phyloP scores from a whole-genome alignment of 768 basidiomycete species.

The Mrakia blollopis region DNA sequence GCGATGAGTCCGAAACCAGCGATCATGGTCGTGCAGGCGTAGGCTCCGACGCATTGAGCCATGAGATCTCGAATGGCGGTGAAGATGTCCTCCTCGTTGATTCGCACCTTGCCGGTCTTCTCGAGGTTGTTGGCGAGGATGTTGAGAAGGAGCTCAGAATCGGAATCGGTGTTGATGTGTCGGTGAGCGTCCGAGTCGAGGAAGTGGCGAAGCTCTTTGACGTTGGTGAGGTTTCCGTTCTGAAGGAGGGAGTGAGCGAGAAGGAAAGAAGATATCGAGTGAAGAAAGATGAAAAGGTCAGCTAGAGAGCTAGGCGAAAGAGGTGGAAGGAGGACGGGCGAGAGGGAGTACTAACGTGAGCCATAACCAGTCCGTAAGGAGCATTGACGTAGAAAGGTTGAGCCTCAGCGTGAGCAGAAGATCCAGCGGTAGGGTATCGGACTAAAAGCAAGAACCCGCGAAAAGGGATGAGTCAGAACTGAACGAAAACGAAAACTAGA shows the following conservation, averaged over 20 bases:
- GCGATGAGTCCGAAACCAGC: slow-evolving; percentile 98
- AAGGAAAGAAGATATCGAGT: background rate
- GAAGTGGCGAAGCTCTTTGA: slow-evolving; percentile 72
- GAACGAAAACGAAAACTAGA: background rate
- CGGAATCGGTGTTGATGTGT: slow-evolving; percentile 97
- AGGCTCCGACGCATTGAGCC: slow-evolving; percentile 82
- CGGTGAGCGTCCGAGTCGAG: slow-evolving; percentile 95
- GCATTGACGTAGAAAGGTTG: slow-evolving; percentile 99
- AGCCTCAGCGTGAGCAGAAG: slow-evolving; percentile 92
- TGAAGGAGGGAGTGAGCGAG: slow-evolving; percentile 42
- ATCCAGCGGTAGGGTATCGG: slow-evolving; percentile 95
- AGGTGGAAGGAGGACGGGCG: background rate
- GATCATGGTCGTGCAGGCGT: slow-evolving; percentile 97
- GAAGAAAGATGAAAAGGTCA: background rate
- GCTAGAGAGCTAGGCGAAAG: background rate
- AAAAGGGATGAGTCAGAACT: background rate
- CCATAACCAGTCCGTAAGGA: slow-evolving; percentile 98
- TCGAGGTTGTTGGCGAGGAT: slow-evolving; percentile 97
- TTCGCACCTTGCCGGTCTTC: slow-evolving; percentile 96
- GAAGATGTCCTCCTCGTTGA: slow-evolving; percentile 99
- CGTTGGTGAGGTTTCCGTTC: slow-evolving; percentile 99
- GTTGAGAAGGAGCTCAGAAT: slow-evolving; percentile 94
- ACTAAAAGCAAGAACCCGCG: slow-evolving; percentile 52
- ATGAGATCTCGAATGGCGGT: slow-evolving; percentile 85
- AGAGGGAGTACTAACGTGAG: slow-evolving; percentile 61